Conservation (phyloP, 768 basidiomycete species). For the Leccinum subgranulosum region DNA sequence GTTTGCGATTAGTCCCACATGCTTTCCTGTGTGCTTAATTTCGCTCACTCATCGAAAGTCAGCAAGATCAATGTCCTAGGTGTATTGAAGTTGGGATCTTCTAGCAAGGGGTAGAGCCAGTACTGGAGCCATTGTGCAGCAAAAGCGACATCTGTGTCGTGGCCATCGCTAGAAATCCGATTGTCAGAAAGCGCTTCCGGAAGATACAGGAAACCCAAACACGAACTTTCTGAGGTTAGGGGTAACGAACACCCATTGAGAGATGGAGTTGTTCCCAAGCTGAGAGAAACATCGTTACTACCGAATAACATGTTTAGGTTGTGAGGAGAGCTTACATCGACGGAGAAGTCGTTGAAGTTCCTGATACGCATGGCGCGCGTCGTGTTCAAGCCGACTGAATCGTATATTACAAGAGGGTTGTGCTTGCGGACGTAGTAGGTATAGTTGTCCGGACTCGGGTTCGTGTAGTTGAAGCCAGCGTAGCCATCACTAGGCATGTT, state of each 20-base stretch:
- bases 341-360: slow-evolving; percentile 60
- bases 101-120: slow-evolving; percentile 50
- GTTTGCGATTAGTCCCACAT: not conserved
- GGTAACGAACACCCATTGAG: slow-evolving; percentile 60
- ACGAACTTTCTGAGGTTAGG: slow-evolving; percentile 45
- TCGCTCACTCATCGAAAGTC: slow-evolving; percentile 58
- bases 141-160: slow-evolving; percentile 54
- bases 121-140: slow-evolving; percentile 43
- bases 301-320: not conserved
- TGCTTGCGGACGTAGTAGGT: slow-evolving; percentile 55
- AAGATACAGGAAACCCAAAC: not conserved
- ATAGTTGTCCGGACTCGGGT: slow-evolving; percentile 31
- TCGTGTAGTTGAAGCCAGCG: slow-evolving; percentile 35
- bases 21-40: not conserved
- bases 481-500: slow-evolving; percentile 51
- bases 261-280: slow-evolving; percentile 40
- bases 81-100: slow-evolving; percentile 50
- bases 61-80: slow-evolving; percentile 53
- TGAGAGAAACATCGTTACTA: not conserved
- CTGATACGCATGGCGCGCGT: slow-evolving; percentile 43
- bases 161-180: slow-evolving; percentile 44
- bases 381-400: slow-evolving; percentile 44
- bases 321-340: slow-evolving; percentile 37
- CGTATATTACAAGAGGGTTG: slow-evolving; percentile 48
- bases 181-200: not conserved